A percentile compares a stretch with the other conserved stretches of the same genome.
phyloP scores from a whole-genome alignment of 2,329 filamentous ascomycete genomes.

The Aureobasidium sp. region DNA sequence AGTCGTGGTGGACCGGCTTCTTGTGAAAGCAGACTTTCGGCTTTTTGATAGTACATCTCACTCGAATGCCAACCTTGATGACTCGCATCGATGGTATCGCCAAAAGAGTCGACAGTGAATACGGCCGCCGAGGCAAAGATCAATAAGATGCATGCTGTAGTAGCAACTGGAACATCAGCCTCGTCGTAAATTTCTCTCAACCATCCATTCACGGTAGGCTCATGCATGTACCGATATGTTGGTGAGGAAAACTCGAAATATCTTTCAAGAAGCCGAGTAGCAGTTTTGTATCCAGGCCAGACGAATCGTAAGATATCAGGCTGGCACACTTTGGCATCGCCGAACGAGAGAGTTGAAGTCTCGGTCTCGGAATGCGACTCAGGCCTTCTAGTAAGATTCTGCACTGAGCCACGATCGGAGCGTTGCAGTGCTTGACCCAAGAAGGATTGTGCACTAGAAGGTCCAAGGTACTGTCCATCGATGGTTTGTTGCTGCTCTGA shows the following conservation, averaged over 20 bases:
- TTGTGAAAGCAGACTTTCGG: constrained; percentile 18
- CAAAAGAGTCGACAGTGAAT: constrained; percentile 19
- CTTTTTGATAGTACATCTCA: constrained; percentile 23
- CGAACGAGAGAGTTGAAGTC: constrained; percentile 42
- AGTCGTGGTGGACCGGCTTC: constrained; percentile 23
- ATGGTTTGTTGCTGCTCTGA: not conserved
- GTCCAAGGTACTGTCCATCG: not conserved
- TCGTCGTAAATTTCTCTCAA: constrained; percentile 40
- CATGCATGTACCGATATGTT: constrained; percentile 39
- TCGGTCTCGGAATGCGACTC: not conserved
- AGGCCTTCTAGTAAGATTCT: not conserved
- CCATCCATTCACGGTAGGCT: constrained; percentile 35
- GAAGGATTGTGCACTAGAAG: not conserved
- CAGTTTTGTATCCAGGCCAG: constrained; percentile 29
- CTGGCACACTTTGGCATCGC: constrained; percentile 41
- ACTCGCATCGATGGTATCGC: constrained; percentile 16
- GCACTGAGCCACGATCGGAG: not conserved
- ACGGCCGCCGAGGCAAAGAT: constrained; percentile 43
- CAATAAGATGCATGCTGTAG: constrained; percentile 43
- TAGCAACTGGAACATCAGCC: constrained; percentile 36
- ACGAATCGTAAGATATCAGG: constrained; percentile 38
- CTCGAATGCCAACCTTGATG: constrained; percentile 18
- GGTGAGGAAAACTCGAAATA: constrained; percentile 40
- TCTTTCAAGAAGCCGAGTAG: constrained; percentile 26
- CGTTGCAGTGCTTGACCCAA: not conserved